Percentiles rank a stretch among this genome's conserved stretches.
phyloP scores from a whole-genome alignment of 2,329 filamentous ascomycete species.

The Pyrenochaeta sp. region DNA sequence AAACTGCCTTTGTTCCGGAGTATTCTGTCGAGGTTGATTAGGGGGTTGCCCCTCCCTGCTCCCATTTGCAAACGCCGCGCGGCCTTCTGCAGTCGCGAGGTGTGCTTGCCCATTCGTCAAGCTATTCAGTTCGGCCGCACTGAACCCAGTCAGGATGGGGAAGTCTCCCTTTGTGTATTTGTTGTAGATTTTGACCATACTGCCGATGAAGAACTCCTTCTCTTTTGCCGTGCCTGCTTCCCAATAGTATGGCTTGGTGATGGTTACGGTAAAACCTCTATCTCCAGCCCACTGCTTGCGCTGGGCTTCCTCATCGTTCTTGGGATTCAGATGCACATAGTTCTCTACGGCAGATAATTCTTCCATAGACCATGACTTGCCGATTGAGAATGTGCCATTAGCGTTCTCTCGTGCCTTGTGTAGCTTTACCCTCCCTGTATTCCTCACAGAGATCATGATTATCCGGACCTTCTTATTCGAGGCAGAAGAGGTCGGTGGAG shows the following conservation, averaged over 20 bases:
- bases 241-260: constrained; percentile 98
- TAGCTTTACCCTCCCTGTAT: constrained; percentile 90
- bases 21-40: constrained; percentile 19
- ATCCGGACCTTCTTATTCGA: constrained; percentile 86
- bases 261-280: constrained; percentile 84
- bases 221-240: constrained; percentile 92
- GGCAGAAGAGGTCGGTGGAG: constrained; percentile 77
- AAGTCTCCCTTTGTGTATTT: constrained; percentile 81
- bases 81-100: constrained; percentile 39
- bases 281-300: constrained; percentile 79
- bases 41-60: constrained; percentile 18
- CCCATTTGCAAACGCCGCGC: constrained; percentile 22
- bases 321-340: constrained; percentile 70
- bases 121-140: constrained; percentile 77
- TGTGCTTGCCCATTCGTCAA: constrained; percentile 66
- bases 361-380: constrained; percentile 97
- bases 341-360: constrained; percentile 86
- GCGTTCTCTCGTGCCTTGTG: constrained; percentile 97
- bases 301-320: constrained; percentile 67
- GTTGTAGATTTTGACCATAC: constrained; percentile 92
- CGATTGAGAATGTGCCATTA: constrained; percentile 94
- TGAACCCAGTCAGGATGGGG: constrained; percentile 84
- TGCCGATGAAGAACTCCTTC: constrained; percentile 98
- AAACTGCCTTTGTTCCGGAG: constrained; percentile 27
- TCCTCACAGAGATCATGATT: constrained; percentile 92